Evolutionary conservation across 1,284 basidiomycete species (phyloP).

Genomic region (Naganishia cerealis): DNA sequence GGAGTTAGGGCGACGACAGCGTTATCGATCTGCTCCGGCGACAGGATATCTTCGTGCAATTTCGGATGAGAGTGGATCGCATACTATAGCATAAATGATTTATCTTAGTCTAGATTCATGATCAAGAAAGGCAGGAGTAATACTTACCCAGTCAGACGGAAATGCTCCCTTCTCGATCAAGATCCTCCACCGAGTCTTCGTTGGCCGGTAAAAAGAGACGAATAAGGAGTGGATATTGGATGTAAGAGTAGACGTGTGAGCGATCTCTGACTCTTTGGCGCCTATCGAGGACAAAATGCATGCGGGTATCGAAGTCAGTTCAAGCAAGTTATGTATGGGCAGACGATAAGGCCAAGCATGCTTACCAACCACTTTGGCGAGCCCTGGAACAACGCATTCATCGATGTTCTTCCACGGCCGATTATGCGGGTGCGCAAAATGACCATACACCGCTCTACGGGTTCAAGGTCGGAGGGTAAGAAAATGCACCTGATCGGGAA

Average conservation of each 20-base stretch:
- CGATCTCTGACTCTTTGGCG: conserved; percentile 82
- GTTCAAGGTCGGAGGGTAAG: conserved; percentile 6
- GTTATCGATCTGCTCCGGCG: conserved; percentile 60
- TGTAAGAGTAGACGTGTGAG: conserved; percentile 90
- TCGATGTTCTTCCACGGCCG: conserved; percentile 83
- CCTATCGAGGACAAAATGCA: conserved; percentile 57
- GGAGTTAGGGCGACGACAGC: conserved; percentile 79
- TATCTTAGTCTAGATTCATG: not conserved
- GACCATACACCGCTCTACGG: conserved; percentile 79
- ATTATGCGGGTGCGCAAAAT: conserved; percentile 81
- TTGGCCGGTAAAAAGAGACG: conserved; percentile 89
- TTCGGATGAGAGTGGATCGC: conserved; percentile 85
- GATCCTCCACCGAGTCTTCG: conserved; percentile 79
- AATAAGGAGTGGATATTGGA: conserved; percentile 93
- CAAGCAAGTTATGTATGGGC: not conserved
- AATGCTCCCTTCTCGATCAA: conserved; percentile 92
- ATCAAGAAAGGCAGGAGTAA: not conserved
- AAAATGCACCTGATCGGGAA: conserved; percentile 30
- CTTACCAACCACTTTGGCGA: conserved; percentile 80
- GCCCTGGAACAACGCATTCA: conserved; percentile 68
- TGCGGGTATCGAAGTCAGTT: too few relatives aligned
- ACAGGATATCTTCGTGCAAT: conserved; percentile 68
- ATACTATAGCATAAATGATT: conserved; percentile 62
- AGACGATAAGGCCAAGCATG: not conserved
- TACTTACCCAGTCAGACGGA: conserved; percentile 84